Conservation (phyloP, 2,329 filamentous ascomycete genomes). For the Albifimbria verrucaria region DNA sequence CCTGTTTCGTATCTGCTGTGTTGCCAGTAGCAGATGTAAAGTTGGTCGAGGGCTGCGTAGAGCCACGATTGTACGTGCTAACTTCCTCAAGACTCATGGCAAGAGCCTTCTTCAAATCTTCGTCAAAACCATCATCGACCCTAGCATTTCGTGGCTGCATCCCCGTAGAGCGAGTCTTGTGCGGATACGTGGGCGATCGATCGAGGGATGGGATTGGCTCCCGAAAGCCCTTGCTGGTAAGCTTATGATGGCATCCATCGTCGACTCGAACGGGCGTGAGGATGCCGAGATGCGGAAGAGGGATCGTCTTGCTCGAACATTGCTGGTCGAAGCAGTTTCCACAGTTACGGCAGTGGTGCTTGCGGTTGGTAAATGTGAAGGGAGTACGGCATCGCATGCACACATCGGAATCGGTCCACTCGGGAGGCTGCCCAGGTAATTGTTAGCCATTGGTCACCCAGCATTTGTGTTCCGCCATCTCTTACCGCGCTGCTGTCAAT, state of each 20-base stretch:
- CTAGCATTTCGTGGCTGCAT: constrained; percentile 92
- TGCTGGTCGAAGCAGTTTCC: constrained; percentile 96
- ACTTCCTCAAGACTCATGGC: constrained; percentile 97
- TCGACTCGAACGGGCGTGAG: constrained; percentile 88
- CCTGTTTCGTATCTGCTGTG: constrained; percentile 37
- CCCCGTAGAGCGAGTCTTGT: constrained; percentile 62
- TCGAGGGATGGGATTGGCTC: constrained; percentile 42
- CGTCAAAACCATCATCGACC: constrained; percentile 88
- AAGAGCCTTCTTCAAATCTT: constrained; percentile 87
- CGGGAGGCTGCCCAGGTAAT: constrained; percentile 64
- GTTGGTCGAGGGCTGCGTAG: constrained; percentile 56
- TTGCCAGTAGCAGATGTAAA: constrained; percentile 34
- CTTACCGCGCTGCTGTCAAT: constrained; percentile 91
- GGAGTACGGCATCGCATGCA: constrained; percentile 96
- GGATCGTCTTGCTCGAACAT: constrained; percentile 84
- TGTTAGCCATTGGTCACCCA: background rate
- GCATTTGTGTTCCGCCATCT: constrained; percentile 14
- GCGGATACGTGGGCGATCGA: constrained; percentile 45
- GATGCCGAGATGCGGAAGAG: constrained; percentile 90
- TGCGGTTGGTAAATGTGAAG: constrained; percentile 97
- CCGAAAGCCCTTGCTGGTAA: constrained; percentile 65
- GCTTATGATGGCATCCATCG: constrained; percentile 88
- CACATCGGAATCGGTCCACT: constrained; percentile 97
- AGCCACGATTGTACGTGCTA: constrained; percentile 70
- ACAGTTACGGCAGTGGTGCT: constrained; percentile 97